These are phyloP conservation scores for Ascoidea asiatica DNA, from an alignment of 805 yeast genomes.

Conservation along the genomic window DNA sequence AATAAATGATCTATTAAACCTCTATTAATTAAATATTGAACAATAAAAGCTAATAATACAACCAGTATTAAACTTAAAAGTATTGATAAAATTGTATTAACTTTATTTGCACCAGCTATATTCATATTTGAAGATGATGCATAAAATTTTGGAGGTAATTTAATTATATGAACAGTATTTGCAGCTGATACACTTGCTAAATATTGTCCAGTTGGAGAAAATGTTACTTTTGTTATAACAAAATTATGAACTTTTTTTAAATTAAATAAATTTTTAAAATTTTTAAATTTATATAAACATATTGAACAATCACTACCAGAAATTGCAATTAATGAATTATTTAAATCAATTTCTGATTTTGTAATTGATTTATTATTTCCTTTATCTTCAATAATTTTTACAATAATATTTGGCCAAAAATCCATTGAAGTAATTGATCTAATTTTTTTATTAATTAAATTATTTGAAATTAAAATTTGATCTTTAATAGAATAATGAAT, in stretches of 20 bases:
- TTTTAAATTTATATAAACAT: slow-evolving; percentile 35
- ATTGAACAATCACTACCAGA: slow-evolving; percentile 51
- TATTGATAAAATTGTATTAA: slow-evolving; percentile 21
- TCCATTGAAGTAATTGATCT: slow-evolving; percentile 46
- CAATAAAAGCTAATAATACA: slow-evolving; percentile 18
- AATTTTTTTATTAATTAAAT: slow-evolving; percentile 21
- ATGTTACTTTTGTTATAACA: slow-evolving; percentile 61
- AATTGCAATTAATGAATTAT: slow-evolving; percentile 20
- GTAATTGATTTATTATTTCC: slow-evolving; percentile 5
- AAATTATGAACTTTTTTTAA: slow-evolving; percentile 57
- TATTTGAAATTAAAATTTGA: slow-evolving; percentile 1
- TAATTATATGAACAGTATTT: slow-evolving; percentile 50
- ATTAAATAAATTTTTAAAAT: slow-evolving; percentile 35
- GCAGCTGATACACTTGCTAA: slow-evolving; percentile 72
- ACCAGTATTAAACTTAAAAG: slow-evolving; percentile 22
- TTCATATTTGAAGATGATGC: slow-evolving; percentile 19
- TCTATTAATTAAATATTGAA: slow-evolving; percentile 17
- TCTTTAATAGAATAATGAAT: slow-evolving; percentile 6
- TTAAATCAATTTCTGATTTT: slow-evolving; percentile 6
- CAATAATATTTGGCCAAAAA: slow-evolving; percentile 13
- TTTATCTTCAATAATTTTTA: neutral
- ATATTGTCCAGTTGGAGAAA: slow-evolving; percentile 53
- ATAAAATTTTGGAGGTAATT: slow-evolving; percentile 40
- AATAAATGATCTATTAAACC: slow-evolving; percentile 8
- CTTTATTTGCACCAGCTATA: slow-evolving; percentile 15